Base-by-base conservation (phyloP, 768 basidiomycete species). In the Cystofilobasidium bisporidii region DNA sequence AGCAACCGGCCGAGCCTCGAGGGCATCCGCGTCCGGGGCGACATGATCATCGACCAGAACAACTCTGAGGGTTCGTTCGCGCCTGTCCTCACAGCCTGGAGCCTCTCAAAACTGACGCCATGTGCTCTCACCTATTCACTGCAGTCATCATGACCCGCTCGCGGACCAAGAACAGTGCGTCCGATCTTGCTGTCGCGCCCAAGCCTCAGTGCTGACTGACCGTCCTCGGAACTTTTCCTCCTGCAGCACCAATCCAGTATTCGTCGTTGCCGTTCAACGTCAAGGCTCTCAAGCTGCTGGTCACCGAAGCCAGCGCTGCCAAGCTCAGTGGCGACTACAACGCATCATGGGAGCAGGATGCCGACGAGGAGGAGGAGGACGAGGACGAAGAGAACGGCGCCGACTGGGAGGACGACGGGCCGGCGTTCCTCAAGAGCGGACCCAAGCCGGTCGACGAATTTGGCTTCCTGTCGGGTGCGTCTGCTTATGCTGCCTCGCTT, bases 71-170 rank as follows among this genome's bases (percentile, higher is more conserved):
- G 67, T 63, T 15, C 32, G 67, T 69, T 24, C 55, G 24, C 0
- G 26, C 43, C 60, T 53, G 18, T 61, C 30, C 38, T n/a, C n/a
- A n/a, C n/a, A n/a, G n/a, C n/a, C n/a, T n/a, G n/a, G n/a, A n/a
- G n/a, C n/a, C n/a, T n/a, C n/a, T n/a, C 22, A 28, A 1, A 8
- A 20, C 3, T 15, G 47, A 50, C 48, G 22, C 24, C 40, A 55
- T 4, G 24, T 30, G 33, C 50, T 26, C 15, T 9, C 22, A 41
- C 28, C 38, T 11, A 61, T 59, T 58, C 47, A n/a, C 69, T 12
- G 36, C 75, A 94, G 91, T 91, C 73, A 97, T 98, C 77, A 91
- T 97, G 89, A 98, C 96, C 58, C 85, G 96, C 70, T 94, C 94
- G 38, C 82, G 85, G 73, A 89, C 96, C 61, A 89, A 85, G 79